Base-by-base conservation (phyloP, 1,139 yeast genomes). In the Debaryomyces sp. region DNA sequence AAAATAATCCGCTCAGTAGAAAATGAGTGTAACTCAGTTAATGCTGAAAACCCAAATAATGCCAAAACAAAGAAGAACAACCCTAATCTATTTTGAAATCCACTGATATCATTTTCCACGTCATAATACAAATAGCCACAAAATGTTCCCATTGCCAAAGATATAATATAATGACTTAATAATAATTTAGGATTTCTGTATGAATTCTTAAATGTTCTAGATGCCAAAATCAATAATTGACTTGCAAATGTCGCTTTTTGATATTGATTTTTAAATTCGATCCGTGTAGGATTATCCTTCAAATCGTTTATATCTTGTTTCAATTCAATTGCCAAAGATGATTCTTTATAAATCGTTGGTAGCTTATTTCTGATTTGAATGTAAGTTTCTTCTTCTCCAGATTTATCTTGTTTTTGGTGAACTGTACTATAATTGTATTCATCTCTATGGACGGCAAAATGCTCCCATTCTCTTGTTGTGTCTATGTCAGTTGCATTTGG, bases 51-150 rank as follows among this genome's bases (percentile, higher is more conserved):
- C 0, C 99, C 99, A 71, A 94, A 92, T 60, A 92, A 80, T 4
- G 98, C 90, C 54, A 94, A 75, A 47, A 92, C 71, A 66, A 92
- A 92, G 75, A 94, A 92, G 68, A 94, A 94, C 52, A 94, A 74
- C 0, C 99, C 99, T 54, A 94, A 75, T 59, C 99, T 80, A 67
- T 94, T 94, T 66, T 94, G 99, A 75, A 94, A 94, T 0, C 99
- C 99, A 61, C 96, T 85, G 50, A 94, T 92, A 66, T 94, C 97
- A 61, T 91, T 87, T 40, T 85, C 75, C 22, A 92, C 84, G 59
- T 90, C 77, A 68, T 86, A 92, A 67, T 94, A 94, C 38, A 94
- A 73, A 47, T 83, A 82, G 0, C 98, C 97, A 68, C 96, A 87
- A 67, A 94, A 89, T 3, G 83, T 63, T 0, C 96, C 97, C 66